Evolutionary conservation across 768 basidiomycete genomes (phyloP), one percentile per base, ranked within the genome.

Genomic region (Kwoniella europaea): DNA sequence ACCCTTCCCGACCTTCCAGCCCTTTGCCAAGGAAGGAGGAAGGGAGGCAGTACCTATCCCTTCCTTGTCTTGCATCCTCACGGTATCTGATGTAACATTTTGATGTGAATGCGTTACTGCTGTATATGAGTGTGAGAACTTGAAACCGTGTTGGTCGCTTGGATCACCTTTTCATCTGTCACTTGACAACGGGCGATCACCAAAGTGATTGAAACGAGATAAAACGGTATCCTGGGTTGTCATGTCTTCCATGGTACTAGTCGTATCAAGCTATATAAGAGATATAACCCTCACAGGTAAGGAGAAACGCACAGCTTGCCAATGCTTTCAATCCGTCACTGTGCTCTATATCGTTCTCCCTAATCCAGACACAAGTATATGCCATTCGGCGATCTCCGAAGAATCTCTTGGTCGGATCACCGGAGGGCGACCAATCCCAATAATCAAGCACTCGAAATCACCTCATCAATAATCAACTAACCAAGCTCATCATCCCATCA

Each of bases 361-460:
- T 50, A 35, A 35, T 9, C 35, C 35, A 35, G 35, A 35, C 35
- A 13, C 2, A 50, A 13, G 1, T 50, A 3, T 50, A 4, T 50
- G 13, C 9, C 12, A 15, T 15, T 50, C 46, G 46, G 46, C 46
- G 46, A 50, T 50, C 3, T 50, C 46, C 46, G 46, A 18, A 15
- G 10, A 50, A 13, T 18, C 44, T 12, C 44, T 1, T 27, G 7
- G 35, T 15, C 46, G 46, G 46, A 15, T 50, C 12, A 50, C 46
- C 46, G 46, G 10, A 16, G 46, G 12, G 3, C 46, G 12, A 4
- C 46, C 46, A 18, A 50, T 13, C 46, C 4, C 16, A 46, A 50
- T 50, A 43, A 9, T 42, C 22, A 22, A 60, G 35, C 59, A 60
- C 59, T 41, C 41, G 59, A 60, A 20, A 60, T 60, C 59, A 60